Evolutionary conservation across 768 basidiomycete species (phyloP).

Genomic region (Kwoniella dendrophila): DNA sequence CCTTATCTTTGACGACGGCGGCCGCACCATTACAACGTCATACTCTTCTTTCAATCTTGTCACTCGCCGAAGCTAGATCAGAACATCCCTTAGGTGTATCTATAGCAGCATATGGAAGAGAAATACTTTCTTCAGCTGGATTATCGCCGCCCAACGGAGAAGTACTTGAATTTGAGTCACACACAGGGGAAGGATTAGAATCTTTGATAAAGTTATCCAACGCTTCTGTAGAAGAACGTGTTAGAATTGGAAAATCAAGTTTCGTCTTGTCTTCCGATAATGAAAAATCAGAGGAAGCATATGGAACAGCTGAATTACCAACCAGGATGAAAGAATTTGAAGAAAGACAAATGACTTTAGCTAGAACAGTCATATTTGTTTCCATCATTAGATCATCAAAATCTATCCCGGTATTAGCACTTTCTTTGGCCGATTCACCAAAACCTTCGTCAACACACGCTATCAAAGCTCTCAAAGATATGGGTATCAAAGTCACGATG

Average conservation of each 20-base stretch:
- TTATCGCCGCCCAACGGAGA: conserved; percentile 61
- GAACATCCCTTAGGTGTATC: conserved; percentile 97
- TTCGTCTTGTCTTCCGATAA: conserved; percentile 60
- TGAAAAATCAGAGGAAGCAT: conserved; percentile 34
- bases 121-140: conserved; percentile 49
- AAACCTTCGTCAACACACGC: conserved; percentile 83
- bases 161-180: conserved; percentile 77
- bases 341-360: conserved; percentile 67
- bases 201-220: conserved; percentile 64
- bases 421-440: conserved; percentile 83
- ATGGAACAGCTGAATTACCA: conserved; percentile 61
- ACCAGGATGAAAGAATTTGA: conserved; percentile 68
- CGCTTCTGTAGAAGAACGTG: conserved; percentile 48
- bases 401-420: conserved; percentile 68
- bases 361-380: conserved; percentile 84
- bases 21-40: conserved; percentile 50
- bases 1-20: conserved; percentile 44
- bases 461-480: conserved; percentile 73
- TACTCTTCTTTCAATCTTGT: conserved; percentile 73
- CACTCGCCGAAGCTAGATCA: conserved; percentile 83
- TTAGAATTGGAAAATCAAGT: conserved; percentile 71
- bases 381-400: conserved; percentile 63
- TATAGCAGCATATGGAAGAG: conserved; percentile 72
- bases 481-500: conserved; percentile 92
- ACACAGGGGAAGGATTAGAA: conserved; percentile 85